Evolutionary conservation across 2,329 filamentous ascomycete genomes (phyloP).

Genomic region (Cucurbitaria berberidis): DNA sequence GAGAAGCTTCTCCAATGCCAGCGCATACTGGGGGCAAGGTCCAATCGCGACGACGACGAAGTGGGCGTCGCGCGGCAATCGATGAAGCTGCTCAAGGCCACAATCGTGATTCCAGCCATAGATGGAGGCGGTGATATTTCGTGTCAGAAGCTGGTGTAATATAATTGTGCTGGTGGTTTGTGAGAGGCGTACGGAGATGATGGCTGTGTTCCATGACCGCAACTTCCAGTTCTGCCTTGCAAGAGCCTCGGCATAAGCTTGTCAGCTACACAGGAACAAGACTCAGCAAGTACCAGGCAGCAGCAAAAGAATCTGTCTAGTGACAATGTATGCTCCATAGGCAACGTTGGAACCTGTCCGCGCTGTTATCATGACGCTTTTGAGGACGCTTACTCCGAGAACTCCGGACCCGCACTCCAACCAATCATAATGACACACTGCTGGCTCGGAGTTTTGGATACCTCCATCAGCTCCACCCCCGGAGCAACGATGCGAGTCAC

Average conservation of each 20-base stretch:
- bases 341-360: background rate
- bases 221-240: slow-evolving; percentile 37
- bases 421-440: background rate
- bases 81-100: slow-evolving; percentile 7
- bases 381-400: background rate
- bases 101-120: slow-evolving; percentile 7
- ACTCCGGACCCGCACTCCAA: background rate
- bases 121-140: slow-evolving; percentile 15
- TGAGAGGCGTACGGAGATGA: background rate
- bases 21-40: slow-evolving; percentile 25
- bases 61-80: slow-evolving; percentile 3
- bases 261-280: background rate
- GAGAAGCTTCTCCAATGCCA: slow-evolving; percentile 26
- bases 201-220: slow-evolving; percentile 25
- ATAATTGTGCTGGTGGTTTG: slow-evolving; percentile 3
- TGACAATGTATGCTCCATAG: background rate
- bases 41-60: background rate
- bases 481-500: slow-evolving; percentile 13
- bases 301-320: background rate
- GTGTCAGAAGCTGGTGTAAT: slow-evolving; percentile 15
- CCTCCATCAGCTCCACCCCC: slow-evolving; percentile 3
- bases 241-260: background rate
- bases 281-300: background rate
- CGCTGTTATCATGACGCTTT: background rate
- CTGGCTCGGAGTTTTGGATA: background rate